phyloP scores from a whole-genome alignment of 805 yeast genomes.

The Lachancea fermentati region DNA sequence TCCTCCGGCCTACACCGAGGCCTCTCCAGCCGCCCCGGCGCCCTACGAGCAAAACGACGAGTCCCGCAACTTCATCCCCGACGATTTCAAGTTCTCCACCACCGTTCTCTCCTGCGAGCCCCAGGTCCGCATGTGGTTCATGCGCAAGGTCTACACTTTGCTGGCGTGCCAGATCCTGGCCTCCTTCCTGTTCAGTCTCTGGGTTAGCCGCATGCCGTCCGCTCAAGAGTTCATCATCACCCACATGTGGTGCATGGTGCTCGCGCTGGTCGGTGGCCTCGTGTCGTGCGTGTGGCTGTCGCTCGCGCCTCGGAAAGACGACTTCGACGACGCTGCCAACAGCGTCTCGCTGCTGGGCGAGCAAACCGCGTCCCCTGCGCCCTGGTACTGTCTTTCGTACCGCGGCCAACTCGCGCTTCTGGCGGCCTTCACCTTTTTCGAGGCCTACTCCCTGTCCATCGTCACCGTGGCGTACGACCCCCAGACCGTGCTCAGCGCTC shows the following conservation, averaged over 20 bases:
- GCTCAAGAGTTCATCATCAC: slow-evolving; percentile 46
- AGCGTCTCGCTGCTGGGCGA: neutral
- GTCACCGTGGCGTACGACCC: slow-evolving; percentile 59
- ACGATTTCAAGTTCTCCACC: slow-evolving; percentile 79
- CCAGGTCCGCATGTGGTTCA: slow-evolving; percentile 66
- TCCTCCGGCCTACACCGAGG: slow-evolving; percentile 9
- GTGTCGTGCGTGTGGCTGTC: slow-evolving; percentile 61
- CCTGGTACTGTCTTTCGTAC: slow-evolving; percentile 29
- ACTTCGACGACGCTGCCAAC: slow-evolving; percentile 40
- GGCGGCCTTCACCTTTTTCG: slow-evolving; percentile 64
- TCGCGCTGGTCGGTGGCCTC: slow-evolving; percentile 53
- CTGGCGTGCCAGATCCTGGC: slow-evolving; percentile 56
- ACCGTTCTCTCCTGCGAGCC: slow-evolving; percentile 73
- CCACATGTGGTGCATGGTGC: slow-evolving; percentile 54
- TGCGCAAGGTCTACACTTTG: slow-evolving; percentile 74
- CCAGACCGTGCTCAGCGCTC: slow-evolving; percentile 61
- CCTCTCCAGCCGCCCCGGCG: slow-evolving; percentile 5
- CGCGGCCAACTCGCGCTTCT: slow-evolving; percentile 42
- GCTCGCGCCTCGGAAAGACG: slow-evolving; percentile 61
- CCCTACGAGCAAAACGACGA: slow-evolving; percentile 9
- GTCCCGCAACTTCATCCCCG: slow-evolving; percentile 38
- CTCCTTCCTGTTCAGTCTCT: slow-evolving; percentile 42
- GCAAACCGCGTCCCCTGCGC: slow-evolving; percentile 11
- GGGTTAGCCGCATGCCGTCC: slow-evolving; percentile 15
- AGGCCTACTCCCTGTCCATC: slow-evolving; percentile 67